Evolutionary conservation across 495 filamentous ascomycete species (phyloP).

Genomic region (Delitschia confertaspora): DNA sequence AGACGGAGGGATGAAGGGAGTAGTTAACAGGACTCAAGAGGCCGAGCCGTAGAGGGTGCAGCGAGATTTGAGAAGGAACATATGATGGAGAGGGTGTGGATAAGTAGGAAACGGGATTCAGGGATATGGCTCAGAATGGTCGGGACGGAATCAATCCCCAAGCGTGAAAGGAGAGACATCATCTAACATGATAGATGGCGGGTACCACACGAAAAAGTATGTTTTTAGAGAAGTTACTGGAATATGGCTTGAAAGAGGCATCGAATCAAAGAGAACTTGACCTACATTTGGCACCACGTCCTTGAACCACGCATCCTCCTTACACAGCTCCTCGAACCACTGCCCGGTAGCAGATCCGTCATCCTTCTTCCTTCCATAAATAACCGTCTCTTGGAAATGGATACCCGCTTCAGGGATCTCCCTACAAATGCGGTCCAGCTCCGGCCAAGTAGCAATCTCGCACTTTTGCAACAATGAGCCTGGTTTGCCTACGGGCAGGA

Average conservation of each 20-base stretch:
- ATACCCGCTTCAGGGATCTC: slow-evolving; percentile 80
- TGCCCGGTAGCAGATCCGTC: slow-evolving; percentile 39
- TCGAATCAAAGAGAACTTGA: slow-evolving; percentile 22
- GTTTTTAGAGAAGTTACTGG: no score
- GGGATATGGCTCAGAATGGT: no score
- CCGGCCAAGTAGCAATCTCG: slow-evolving; percentile 37
- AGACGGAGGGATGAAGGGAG: not conserved
- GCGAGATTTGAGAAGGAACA: no score
- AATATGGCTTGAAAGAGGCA: not conserved
- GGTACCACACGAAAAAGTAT: no score
- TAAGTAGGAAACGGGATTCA: no score
- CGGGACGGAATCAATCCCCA: no score
- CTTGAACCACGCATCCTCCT: slow-evolving; percentile 73
- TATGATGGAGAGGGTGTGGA: not conserved
- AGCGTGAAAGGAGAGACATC: no score
- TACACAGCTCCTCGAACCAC: slow-evolving; percentile 55
- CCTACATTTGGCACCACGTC: slow-evolving; percentile 62
- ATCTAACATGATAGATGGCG: not conserved
- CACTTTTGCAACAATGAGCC: slow-evolving; percentile 49
- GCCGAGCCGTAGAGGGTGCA: no score
- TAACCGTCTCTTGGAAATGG: slow-evolving; percentile 63
- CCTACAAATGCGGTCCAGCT: slow-evolving; percentile 40
- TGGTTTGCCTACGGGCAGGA: slow-evolving; percentile 54
- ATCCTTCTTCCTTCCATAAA: slow-evolving; percentile 61
- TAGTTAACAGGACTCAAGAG: not conserved